Percentiles rank a stretch among this genome's conserved stretches.
Conservation (phyloP, 768 basidiomycete genomes). For the Boletellus sp. region DNA sequence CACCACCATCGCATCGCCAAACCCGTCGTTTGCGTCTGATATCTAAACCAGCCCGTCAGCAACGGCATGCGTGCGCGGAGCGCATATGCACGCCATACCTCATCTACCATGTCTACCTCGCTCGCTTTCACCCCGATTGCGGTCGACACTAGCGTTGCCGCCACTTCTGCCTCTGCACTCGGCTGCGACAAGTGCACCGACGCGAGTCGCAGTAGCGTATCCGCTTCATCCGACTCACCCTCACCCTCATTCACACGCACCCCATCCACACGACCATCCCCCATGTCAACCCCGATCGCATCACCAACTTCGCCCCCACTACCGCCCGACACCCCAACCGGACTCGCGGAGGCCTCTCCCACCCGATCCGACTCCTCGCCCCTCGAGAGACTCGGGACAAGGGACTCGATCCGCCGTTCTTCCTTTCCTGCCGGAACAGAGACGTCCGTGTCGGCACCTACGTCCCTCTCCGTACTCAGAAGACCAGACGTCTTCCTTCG, state of each 20-base stretch:
- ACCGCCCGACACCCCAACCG: not conserved
- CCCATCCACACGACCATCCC: not conserved
- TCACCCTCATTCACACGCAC: not conserved
- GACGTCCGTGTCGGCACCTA: not conserved
- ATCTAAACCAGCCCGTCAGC: constrained; percentile 7
- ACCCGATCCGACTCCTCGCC: not conserved
- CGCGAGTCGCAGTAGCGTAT: constrained; percentile 21
- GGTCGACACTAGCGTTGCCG: not conserved
- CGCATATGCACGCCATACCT: constrained; percentile 9
- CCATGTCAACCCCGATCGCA: not conserved
- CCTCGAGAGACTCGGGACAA: too few relatives aligned
- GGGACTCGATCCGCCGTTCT: not conserved
- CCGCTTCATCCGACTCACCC: constrained; percentile 11
- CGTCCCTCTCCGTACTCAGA: not conserved
- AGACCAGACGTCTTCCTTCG: not conserved
- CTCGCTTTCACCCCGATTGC: not conserved
- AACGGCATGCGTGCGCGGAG: not conserved
- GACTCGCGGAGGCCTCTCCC: not conserved
- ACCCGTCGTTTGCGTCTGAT: not conserved
- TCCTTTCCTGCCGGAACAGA: not conserved
- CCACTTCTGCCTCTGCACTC: not conserved
- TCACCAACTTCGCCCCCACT: not conserved
- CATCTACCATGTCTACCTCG: constrained; percentile 1
- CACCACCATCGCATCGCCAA: constrained; percentile 2
- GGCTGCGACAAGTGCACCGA: constrained; percentile 20